phyloP scores from a whole-genome alignment of 768 basidiomycete genomes.

The Amanita molliuscula region DNA sequence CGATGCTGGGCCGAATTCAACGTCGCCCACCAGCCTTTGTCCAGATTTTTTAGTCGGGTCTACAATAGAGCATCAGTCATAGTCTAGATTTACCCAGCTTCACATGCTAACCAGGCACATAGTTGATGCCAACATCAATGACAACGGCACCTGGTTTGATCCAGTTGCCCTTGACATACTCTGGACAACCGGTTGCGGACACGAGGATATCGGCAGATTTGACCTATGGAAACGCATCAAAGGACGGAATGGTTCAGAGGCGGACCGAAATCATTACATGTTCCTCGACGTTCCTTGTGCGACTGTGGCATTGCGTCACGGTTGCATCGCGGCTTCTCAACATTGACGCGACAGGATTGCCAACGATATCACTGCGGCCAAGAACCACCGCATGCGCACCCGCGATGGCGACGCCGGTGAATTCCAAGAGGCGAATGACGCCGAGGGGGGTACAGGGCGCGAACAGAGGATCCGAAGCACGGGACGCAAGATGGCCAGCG shows the following conservation, averaged over 20 bases:
- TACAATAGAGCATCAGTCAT: slow-evolving; percentile 14
- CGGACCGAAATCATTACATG: slow-evolving; percentile 45
- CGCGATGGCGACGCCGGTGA: slow-evolving; percentile 65
- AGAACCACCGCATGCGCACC: slow-evolving; percentile 87
- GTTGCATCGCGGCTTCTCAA: slow-evolving; percentile 87
- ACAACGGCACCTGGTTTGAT: slow-evolving; percentile 91
- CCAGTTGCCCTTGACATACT: slow-evolving; percentile 90
- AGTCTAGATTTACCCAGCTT: not conserved
- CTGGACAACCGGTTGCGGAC: slow-evolving; percentile 91
- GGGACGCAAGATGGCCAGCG: slow-evolving; percentile 88
- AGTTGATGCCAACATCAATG: slow-evolving; percentile 98
- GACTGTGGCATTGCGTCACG: slow-evolving; percentile 95
- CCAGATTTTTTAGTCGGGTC: slow-evolving; percentile 92
- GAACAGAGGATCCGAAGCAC: slow-evolving; percentile 84
- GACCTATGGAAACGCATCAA: slow-evolving; percentile 35
- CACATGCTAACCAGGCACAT: slow-evolving; percentile 59
- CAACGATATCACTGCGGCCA: slow-evolving; percentile 96
- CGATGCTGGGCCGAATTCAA: slow-evolving; percentile 73
- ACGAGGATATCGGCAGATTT: slow-evolving; percentile 85
- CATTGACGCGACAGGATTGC: slow-evolving; percentile 89
- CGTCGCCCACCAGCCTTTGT: slow-evolving; percentile 92
- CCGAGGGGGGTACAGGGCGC: slow-evolving; percentile 94
- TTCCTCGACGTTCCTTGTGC: slow-evolving; percentile 69
- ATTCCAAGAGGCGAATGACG: slow-evolving; percentile 82
- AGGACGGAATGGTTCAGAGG: not conserved